Evolutionary conservation across 495 filamentous ascomycete species (phyloP).

Genomic region (Tuber aestivum): DNA sequence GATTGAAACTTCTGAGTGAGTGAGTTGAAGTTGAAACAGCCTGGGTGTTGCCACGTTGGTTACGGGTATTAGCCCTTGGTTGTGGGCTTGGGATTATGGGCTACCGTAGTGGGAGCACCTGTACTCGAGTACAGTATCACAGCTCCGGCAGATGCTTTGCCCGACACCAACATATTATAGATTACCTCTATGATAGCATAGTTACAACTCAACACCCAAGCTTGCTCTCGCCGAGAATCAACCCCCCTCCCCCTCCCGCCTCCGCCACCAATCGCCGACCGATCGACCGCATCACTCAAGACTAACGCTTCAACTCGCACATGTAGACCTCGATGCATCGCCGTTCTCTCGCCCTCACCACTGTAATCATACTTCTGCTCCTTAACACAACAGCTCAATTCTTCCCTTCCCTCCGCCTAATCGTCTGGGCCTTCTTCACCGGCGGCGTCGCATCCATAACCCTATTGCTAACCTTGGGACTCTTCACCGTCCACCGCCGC

Average conservation of each 20-base stretch:
- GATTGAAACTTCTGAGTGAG: background rate
- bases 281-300: conserved; percentile 3
- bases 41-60: background rate
- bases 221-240: background rate
- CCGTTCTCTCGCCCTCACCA: conserved; percentile 10
- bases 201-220: background rate
- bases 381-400: conserved; percentile 25
- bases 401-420: conserved; percentile 35
- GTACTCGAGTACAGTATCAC: too few relatives aligned
- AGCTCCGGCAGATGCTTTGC: background rate
- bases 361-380: conserved; percentile 15
- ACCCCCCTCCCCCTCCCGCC: background rate
- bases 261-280: conserved; percentile 1
- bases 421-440: conserved; percentile 41
- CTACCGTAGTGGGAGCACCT: background rate
- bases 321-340: conserved; percentile 35
- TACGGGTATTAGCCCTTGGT: background rate
- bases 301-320: conserved; percentile 10
- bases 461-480: conserved; percentile 18
- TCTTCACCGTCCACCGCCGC: conserved; percentile 27
- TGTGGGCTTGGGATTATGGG: too few relatives aligned
- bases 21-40: background rate
- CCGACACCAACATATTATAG: background rate
- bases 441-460: conserved; percentile 23
- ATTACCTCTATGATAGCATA: conserved; percentile 9